A percentile compares a stretch with the other conserved stretches of the same genome.
These are phyloP conservation scores for Crithidia expoeki DNA, from an alignment of 208 protist species.

Conservation along the genomic window DNA sequence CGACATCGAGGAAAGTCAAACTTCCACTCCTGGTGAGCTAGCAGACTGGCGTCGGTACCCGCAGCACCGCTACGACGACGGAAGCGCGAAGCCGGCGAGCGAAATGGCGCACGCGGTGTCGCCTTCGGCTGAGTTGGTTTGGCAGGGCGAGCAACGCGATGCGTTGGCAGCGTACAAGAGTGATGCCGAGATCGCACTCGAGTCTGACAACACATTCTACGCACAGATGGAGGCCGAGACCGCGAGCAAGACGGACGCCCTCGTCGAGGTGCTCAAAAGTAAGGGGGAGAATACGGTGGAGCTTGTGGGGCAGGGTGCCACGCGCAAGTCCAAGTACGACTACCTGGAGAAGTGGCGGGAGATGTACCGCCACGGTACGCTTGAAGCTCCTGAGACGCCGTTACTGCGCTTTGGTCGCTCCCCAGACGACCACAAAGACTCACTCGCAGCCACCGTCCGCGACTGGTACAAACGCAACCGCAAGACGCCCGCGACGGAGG, in stretches of 20 bases:
- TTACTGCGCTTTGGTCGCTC: conserved; percentile 73
- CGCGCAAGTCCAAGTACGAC: conserved; percentile 85
- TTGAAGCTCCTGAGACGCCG: conserved; percentile 80
- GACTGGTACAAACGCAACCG: conserved; percentile 79
- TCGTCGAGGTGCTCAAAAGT: conserved; percentile 63
- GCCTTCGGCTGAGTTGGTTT: conserved; percentile 77
- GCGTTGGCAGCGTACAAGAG: conserved; percentile 82
- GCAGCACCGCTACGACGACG: conserved; percentile 76
- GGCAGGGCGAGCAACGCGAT: conserved; percentile 77
- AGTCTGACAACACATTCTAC: conserved; percentile 88
- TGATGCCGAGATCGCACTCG: conserved; percentile 83
- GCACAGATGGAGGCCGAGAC: conserved; percentile 54
- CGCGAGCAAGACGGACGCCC: conserved; percentile 44
- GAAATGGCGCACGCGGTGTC: conserved; percentile 71
- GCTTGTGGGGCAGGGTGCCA: conserved; percentile 57
- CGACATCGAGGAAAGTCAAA: conserved; percentile 81
- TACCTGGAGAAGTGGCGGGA: conserved; percentile 91
- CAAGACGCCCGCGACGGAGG: conserved; percentile 50
- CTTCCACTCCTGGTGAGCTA: conserved; percentile 64
- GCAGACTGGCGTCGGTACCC: conserved; percentile 68
- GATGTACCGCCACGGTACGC: conserved; percentile 91
- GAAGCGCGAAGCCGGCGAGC: conserved; percentile 54
- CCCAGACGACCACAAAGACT: conserved; percentile 76
- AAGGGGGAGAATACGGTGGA: conserved; percentile 61
- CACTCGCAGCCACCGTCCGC: conserved; percentile 67